Base-by-base conservation (phyloP, 192 early-diverging fungal species). In the Coemansia sp. region DNA sequence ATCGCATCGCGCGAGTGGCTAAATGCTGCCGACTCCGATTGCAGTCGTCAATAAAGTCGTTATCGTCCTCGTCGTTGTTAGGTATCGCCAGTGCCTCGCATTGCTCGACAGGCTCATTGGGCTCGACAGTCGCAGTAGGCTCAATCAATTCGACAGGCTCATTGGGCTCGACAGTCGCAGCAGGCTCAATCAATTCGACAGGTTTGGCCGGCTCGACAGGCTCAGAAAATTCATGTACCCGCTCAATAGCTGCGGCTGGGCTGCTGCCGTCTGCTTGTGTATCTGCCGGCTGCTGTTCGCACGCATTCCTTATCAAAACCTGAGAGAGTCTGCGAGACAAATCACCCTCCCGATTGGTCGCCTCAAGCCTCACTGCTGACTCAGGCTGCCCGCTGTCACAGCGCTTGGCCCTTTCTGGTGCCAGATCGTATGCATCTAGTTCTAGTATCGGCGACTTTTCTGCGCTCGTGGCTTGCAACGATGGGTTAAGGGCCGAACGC, bases 1-100 rank as follows among this genome's bases (percentile, higher is more conserved):
- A 76, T 7, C 74, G 54, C 56, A 70, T 70, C 17, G 67, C 41
- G 5, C 67, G 53, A 5, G 67, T 59, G 4, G 51, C 74, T 20
- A 70, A 35, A 14, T 66, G 47, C 59, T 66, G 66, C 21, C 64
- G 45, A 5, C 46, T 32, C 11, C 35, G 53, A 22, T 52, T 20
- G 9, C 65, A 22, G 5, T 19, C 14, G 38, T 30, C 53, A 15
- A 47, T 42, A 42, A 42, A 20, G 28, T 47, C 38, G 1, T 38
- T 14, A 15, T 47, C 38, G 1, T 38, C 14, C 2, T 39, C 38
- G 17, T 39, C 38, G 14, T 39, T 17, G 28, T 29, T 29, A 7
- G 38, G 38, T 7, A 39, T 6, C 19, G 38, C n/a, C n/a, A 7
- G 28, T 29, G 28, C 38, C 3, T 38, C 36, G 14, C 2, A 15